These are phyloP conservation scores for Fusarium brevicatenulatum DNA, from an alignment of 2,329 filamentous ascomycete genomes.

Conservation along the genomic window DNA sequence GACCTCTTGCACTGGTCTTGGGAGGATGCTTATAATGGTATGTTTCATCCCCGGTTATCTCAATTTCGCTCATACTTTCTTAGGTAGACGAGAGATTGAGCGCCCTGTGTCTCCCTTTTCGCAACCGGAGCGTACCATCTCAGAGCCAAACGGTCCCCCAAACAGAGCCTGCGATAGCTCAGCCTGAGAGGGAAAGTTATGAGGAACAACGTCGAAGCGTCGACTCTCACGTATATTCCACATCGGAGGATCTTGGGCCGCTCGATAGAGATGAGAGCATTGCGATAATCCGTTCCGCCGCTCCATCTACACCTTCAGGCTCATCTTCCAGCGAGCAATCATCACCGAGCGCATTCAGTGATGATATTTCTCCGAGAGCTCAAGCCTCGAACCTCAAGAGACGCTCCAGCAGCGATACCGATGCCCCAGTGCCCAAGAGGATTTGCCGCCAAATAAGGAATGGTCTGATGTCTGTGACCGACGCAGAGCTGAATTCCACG, in stretches of 20 bases:
- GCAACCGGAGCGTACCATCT: background rate
- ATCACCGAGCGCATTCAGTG: background rate
- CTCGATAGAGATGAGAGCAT: background rate
- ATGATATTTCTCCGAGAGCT: fast-evolving
- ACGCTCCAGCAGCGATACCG: fast-evolving
- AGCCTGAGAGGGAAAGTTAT: fast-evolving
- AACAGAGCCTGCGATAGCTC: fast-evolving
- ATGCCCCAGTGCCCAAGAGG: background rate
- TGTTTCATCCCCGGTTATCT: fast-evolving
- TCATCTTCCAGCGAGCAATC: background rate
- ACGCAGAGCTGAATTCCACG: background rate
- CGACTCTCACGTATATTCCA: too few species aligned
- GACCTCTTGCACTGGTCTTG: background rate
- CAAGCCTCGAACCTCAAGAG: background rate
- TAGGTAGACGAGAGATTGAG: background rate
- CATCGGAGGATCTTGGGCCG: too few species aligned
- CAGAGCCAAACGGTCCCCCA: fast-evolving
- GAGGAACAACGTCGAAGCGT: background rate
- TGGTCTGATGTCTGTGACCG: background rate
- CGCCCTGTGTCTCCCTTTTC: background rate
- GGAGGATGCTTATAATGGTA: background rate
- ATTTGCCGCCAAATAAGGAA: background rate
- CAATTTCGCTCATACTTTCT: background rate
- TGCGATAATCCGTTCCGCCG: fast-evolving
- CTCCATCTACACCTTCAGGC: too few species aligned